Conservation (phyloP, 2,329 filamentous ascomycete species). For the Byssochlamys sp. region DNA sequence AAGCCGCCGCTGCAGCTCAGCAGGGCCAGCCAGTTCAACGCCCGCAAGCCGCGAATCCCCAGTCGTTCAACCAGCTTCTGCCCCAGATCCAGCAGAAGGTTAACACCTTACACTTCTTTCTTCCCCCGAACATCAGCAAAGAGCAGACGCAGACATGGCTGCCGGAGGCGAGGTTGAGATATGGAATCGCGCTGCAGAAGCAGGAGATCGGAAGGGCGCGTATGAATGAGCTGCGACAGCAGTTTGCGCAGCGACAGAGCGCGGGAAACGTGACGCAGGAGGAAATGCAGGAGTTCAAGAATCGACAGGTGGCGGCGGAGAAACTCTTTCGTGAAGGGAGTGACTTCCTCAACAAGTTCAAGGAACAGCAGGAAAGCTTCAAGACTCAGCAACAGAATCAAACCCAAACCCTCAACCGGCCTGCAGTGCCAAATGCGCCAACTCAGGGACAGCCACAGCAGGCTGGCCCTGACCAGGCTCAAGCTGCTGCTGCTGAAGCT, state of each 20-base stretch:
- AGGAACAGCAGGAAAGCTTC: conserved; percentile 39
- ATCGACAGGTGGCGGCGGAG: conserved; percentile 30
- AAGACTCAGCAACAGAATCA: conserved; percentile 27
- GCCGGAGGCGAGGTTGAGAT: conserved; percentile 37
- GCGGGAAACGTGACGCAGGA: conserved; percentile 32
- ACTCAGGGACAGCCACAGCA: conserved; percentile 13
- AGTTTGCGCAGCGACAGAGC: conserved; percentile 28
- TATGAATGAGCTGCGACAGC: conserved; percentile 32
- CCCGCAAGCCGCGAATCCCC: conserved; percentile 27
- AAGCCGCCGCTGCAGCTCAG: conserved; percentile 11
- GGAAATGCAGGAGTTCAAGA: conserved; percentile 36
- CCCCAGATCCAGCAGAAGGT: conserved; percentile 40
- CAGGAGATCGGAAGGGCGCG: conserved; percentile 39
- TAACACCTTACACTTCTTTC: conserved; percentile 34
- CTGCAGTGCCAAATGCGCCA: conserved; percentile 9
- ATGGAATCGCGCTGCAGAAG: conserved; percentile 41
- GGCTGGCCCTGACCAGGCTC: conserved; percentile 7
- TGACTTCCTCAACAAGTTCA: conserved; percentile 40
- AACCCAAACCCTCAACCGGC: conserved; percentile 12
- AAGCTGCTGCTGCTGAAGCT: background rate
- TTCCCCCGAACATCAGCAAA: conserved; percentile 36
- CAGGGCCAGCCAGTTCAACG: conserved; percentile 18
- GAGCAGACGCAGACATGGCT: conserved; percentile 38
- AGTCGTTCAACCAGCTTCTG: conserved; percentile 33
- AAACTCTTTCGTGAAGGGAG: conserved; percentile 36